Evolutionary conservation across 1,284 basidiomycete genomes (phyloP), one percentile per base, ranked within the genome.

Genomic region (Mycena sp.): DNA sequence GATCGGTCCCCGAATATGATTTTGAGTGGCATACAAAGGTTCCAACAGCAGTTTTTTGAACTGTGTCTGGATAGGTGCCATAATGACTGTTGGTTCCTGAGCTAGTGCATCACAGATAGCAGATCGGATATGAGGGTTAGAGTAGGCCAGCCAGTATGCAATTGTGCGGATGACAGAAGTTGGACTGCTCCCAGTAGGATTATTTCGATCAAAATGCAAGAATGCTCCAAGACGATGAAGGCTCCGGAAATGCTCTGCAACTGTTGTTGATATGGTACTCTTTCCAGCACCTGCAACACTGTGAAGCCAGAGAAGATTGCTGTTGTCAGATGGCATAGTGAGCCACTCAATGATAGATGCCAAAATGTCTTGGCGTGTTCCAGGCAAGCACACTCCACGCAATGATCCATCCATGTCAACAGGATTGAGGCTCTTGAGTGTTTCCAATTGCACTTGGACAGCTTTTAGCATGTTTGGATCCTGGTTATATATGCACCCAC

Each of bases 241-340:
- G 16, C 19, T 28, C 16, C 38, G 38, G 21, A 54, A 44, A 28
- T 30, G 30, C 17, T 54, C 26, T 12, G 25, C 29, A 16, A 54
- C 14, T 5, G 52, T 43, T 14, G 52, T 32, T 11, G 52, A 26
- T 29, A 54, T 54, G 1, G 52, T 54, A 44, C 52, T 54, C 52
- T 54, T 54, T 16, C 52, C 52, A 14, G 50, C 21, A 11, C 50
- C 50, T 6, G 52, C 38, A 12, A 44, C 38, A 25, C 26, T 14
- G 7, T 45, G 28, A 16, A 56, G 44, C 54, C 54, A 56, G 17
- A 37, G 17, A n/a, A 58, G 19, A 23, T 17, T 23, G 7, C 19
- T 19, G 19, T 4, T 12, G 28, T 40, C 50, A 11, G 50, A 41
- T 12, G 50, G 37, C 19, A 19, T 53, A 21, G 40, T 16, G 4